Conservation (phyloP, 2,329 filamentous ascomycete genomes). For the Chaetothyriales sp. region DNA sequence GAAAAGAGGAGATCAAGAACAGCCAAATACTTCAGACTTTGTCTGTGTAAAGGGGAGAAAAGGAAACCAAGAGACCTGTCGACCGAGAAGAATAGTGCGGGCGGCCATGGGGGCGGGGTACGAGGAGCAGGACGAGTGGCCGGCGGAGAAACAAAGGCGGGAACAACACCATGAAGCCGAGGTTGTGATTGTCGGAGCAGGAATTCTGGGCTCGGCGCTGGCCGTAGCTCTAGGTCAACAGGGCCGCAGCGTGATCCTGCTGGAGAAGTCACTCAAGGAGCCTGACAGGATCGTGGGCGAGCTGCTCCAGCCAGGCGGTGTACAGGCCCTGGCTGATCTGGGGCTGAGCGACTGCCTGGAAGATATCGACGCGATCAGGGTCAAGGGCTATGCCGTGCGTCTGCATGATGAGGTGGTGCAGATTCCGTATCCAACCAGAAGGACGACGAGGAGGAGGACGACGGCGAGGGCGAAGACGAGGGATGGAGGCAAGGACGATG, state of each 20-base stretch:
- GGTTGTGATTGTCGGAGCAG: conserved; percentile 81
- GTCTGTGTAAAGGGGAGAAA: no score
- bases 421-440: conserved; percentile 63
- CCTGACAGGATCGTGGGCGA: conserved; percentile 94
- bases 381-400: conserved; percentile 74
- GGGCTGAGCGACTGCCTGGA: conserved; percentile 73
- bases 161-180: conserved; percentile 51
- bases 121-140: conserved; percentile 1
- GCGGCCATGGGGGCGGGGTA: not conserved
- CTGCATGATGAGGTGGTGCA: conserved; percentile 59
- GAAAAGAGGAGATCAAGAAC: no score
- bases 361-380: conserved; percentile 69
- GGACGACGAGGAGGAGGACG: conserved; percentile 1
- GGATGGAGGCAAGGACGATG: conserved; percentile 41
- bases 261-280: conserved; percentile 80
- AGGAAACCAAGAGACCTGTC: no score
- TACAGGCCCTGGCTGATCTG: conserved; percentile 62
- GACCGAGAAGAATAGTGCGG: no score
- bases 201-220: conserved; percentile 73
- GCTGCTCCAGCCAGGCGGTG: conserved; percentile 81
- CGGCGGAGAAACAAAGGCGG: conserved; percentile 30
- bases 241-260: conserved; percentile 74
- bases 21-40: no score
- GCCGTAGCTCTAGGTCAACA: conserved; percentile 76
- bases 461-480: not conserved